These are phyloP conservation scores for Trametes sanguinea DNA, from an alignment of 768 basidiomycete species.

Conservation along the genomic window DNA sequence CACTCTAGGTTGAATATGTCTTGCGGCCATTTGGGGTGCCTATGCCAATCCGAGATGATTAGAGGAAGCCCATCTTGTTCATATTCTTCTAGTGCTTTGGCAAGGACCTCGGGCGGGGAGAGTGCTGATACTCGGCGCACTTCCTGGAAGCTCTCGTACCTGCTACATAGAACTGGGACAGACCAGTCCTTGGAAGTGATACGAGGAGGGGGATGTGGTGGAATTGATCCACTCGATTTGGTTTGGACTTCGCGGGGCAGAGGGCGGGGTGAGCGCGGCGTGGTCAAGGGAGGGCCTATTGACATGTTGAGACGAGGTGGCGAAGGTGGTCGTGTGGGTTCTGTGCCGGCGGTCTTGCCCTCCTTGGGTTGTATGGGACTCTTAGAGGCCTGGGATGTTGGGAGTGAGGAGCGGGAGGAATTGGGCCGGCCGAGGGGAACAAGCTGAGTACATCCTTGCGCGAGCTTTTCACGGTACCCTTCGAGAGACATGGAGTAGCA, in stretches of 20 bases:
- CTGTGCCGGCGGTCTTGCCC: neutral
- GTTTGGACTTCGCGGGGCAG: no score
- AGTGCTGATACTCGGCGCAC: conserved; percentile 43
- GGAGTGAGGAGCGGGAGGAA: neutral
- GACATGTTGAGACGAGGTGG: neutral
- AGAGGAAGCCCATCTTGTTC: conserved; percentile 60
- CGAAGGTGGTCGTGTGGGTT: neutral
- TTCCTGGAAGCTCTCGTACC: conserved; percentile 44
- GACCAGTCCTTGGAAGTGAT: conserved; percentile 54
- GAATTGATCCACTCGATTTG: no score
- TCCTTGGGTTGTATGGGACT: neutral
- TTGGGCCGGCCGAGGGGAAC: neutral
- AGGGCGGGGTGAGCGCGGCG: no score
- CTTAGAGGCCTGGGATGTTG: neutral
- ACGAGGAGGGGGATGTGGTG: neutral
- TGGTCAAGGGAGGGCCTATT: no score
- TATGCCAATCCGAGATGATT: conserved; percentile 63
- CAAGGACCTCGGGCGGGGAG: conserved; percentile 28
- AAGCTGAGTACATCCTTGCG: neutral
- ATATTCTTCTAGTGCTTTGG: conserved; percentile 42
- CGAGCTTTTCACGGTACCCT: neutral
- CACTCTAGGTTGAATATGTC: conserved; percentile 58
- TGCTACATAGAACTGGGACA: conserved; percentile 41
- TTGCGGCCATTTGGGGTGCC: conserved; percentile 54
- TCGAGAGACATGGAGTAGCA: neutral